These are phyloP conservation scores for Areca catechu DNA, from an alignment of 176 grass and related monocot species.

Conservation along the genomic window DNA sequence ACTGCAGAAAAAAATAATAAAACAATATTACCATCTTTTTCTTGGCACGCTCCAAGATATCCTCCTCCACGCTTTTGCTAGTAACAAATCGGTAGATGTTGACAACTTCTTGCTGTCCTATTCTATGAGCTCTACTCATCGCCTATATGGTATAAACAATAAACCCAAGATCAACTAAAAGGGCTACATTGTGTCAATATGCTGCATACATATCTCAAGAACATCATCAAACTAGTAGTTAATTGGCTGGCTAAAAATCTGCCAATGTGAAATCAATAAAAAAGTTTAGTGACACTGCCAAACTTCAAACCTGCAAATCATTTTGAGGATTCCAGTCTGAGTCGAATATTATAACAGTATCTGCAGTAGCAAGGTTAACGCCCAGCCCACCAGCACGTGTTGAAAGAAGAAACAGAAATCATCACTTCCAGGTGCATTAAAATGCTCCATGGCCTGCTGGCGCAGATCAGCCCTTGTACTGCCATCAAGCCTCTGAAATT, in stretches of 20 bases:
- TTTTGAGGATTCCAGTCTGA: conserved; percentile 99
- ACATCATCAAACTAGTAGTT: too few relatives aligned
- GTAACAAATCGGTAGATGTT: conserved; percentile 98
- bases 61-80: conserved; percentile 98
- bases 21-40: conserved; percentile 69
- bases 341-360: conserved; percentile 98
- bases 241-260: too few relatives aligned
- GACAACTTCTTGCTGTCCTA: conserved; percentile 96
- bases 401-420: conserved; percentile 98
- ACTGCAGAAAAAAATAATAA: neutral
- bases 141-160: conserved; percentile 42
- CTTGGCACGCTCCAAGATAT: conserved; percentile 97
- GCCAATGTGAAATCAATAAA: too few relatives aligned
- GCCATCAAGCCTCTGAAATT: conserved; percentile 98
- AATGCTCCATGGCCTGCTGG: conserved; percentile 99
- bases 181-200: too few relatives aligned
- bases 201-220: too few relatives aligned
- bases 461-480: conserved; percentile 95
- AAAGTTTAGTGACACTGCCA: neutral
- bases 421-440: conserved; percentile 96
- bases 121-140: conserved; percentile 99
- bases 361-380: conserved; percentile 99
- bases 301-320: conserved; percentile 71
- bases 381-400: conserved; percentile 97
- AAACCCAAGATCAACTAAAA: too few relatives aligned